phyloP scores from a whole-genome alignment of 2,329 filamentous ascomycete genomes.

The Coniochaeta ligniaria region DNA sequence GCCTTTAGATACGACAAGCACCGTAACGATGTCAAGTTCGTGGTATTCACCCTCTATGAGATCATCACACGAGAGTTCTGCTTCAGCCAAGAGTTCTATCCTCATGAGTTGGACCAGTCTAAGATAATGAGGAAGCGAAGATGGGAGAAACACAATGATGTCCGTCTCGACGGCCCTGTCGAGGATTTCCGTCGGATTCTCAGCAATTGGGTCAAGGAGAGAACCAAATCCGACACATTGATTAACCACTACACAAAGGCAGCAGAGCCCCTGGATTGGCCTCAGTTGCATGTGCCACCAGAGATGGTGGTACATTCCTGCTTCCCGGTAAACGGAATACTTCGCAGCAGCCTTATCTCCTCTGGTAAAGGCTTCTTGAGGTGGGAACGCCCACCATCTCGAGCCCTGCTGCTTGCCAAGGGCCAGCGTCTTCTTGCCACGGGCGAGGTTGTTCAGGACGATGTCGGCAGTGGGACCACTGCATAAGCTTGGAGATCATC shows the following conservation, averaged over 20 bases:
- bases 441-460: not conserved
- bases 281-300: not conserved
- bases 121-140: not conserved
- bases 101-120: slow-evolving; percentile 2
- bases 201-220: not conserved
- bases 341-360: not conserved
- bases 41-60: slow-evolving; percentile 10
- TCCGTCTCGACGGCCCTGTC: slow-evolving; percentile 4
- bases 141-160: slow-evolving; percentile 4
- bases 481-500: not conserved
- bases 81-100: slow-evolving; percentile 2
- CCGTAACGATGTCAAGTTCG: slow-evolving; percentile 9
- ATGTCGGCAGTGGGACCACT: not conserved
- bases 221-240: not conserved
- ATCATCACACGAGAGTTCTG: slow-evolving; percentile 8
- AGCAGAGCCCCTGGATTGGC: not conserved
- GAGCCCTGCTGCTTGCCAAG: not conserved
- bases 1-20: slow-evolving; percentile 5
- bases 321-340: not conserved
- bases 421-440: not conserved
- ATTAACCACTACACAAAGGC: not conserved
- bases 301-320: not conserved
- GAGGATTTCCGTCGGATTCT: slow-evolving; percentile 1
- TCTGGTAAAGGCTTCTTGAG: not conserved
- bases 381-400: not conserved